Conservation (phyloP, 164 flowering plant species). For the Chloranthus sessilifolius region DNA sequence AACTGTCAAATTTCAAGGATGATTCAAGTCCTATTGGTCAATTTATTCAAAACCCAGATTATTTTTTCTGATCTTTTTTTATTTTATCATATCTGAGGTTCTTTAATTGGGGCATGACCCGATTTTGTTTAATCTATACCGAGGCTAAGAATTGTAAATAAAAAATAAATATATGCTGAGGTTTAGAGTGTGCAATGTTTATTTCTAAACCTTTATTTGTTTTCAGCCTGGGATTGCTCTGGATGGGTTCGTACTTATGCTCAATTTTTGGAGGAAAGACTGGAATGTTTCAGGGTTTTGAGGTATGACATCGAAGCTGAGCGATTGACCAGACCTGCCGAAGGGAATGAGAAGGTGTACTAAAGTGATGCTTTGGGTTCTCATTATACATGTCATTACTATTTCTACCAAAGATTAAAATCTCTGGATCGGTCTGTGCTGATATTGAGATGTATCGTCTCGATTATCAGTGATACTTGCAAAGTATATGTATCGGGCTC, state of each 20-base stretch:
- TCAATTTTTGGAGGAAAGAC: constrained; percentile 86
- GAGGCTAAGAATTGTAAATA: not conserved
- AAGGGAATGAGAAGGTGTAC: constrained; percentile 78
- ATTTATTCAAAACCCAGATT: not conserved
- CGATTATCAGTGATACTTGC: too few species aligned
- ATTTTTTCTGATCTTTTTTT: not conserved
- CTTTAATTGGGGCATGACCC: not conserved
- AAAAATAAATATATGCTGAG: not conserved
- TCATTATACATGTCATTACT: not conserved
- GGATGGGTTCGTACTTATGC: constrained; percentile 99
- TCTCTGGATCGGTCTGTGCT: too few species aligned
- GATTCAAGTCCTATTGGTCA: constrained; percentile 94
- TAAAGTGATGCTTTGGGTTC: not conserved
- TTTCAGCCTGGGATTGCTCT: constrained; percentile 99
- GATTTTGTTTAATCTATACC: not conserved
- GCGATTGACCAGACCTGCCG: constrained; percentile 70
- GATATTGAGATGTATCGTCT: too few species aligned
- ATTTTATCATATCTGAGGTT: not conserved
- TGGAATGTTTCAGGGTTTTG: constrained; percentile 81
- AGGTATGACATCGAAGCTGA: constrained; percentile 97
- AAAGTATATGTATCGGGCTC: too few species aligned
- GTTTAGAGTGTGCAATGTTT: not conserved
- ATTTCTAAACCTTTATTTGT: not conserved
- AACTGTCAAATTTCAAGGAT: constrained; percentile 92
- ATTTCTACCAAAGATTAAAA: not conserved